Evolutionary conservation across 1,139 yeast species (phyloP).

Genomic region (Saccharomyces hybrid): DNA sequence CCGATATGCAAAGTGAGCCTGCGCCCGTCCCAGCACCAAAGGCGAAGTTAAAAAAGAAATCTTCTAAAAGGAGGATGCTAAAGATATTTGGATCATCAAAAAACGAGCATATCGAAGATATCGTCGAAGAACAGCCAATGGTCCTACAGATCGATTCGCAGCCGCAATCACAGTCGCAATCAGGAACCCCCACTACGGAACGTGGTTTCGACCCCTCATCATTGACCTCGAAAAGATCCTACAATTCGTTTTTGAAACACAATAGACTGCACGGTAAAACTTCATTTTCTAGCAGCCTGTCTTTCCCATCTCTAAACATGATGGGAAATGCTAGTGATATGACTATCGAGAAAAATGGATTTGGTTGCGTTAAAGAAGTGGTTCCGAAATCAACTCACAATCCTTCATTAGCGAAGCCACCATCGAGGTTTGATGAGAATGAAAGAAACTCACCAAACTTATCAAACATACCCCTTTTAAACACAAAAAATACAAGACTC

Average conservation of each 20-base stretch:
- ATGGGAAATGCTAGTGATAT: background rate
- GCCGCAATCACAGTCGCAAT: constrained; percentile 4
- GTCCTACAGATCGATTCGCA: constrained; percentile 1
- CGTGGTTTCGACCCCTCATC: background rate
- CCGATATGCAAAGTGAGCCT: background rate
- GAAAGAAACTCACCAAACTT: background rate
- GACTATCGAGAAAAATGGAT: background rate
- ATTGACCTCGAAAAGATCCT: constrained; percentile 17
- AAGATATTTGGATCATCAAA: constrained; percentile 27
- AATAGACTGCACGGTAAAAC: constrained; percentile 9
- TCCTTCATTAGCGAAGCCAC: constrained; percentile 13
- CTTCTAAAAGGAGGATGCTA: constrained; percentile 27
- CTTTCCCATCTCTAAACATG: background rate
- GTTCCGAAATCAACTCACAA: constrained; percentile 21
- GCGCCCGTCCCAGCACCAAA: constrained; percentile 5
- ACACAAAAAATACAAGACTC: background rate
- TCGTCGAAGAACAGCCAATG: background rate
- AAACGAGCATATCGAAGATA: constrained; percentile 7
- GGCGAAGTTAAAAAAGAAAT: constrained; percentile 17
- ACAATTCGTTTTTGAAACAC: constrained; percentile 22
- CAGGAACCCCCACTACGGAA: constrained; percentile 4
- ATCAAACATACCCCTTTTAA: background rate
- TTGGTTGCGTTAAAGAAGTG: constrained; percentile 12
- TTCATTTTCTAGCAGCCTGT: background rate
- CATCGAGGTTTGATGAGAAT: background rate